phyloP scores from a whole-genome alignment of 306 rosid species.

The Styphnolobium japonicum region DNA sequence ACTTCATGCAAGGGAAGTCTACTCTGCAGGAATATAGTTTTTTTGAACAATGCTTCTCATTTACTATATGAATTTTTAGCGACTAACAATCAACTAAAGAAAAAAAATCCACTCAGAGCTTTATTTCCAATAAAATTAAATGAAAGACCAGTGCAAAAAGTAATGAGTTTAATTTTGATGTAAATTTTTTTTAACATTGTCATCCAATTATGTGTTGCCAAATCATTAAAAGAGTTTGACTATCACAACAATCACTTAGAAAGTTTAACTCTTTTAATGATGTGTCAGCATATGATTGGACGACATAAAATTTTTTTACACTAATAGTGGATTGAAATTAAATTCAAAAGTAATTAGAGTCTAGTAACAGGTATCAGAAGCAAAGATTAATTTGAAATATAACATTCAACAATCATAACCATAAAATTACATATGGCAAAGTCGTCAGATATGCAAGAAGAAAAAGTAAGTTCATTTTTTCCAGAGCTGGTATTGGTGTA shows the following conservation, averaged over 20 bases:
- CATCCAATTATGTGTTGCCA: too few relatives aligned
- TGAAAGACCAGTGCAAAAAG: neutral
- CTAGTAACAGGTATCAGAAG: neutral
- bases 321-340: too few relatives aligned
- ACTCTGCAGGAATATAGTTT: neutral
- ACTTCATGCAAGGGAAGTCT: neutral
- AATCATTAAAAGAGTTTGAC: too few relatives aligned
- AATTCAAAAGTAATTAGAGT: neutral
- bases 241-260: too few relatives aligned
- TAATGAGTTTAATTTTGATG: too few relatives aligned
- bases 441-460: neutral
- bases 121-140: neutral
- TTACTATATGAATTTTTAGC: neutral
- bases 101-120: neutral
- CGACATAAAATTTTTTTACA: too few relatives aligned
- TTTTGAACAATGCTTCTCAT: neutral
- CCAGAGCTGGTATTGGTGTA: neutral
- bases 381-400: neutral
- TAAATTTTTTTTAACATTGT: too few relatives aligned
- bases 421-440: neutral
- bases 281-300: too few relatives aligned
- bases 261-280: too few relatives aligned
- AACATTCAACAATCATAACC: neutral
- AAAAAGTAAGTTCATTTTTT: neutral
- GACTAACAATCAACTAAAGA: neutral